A percentile compares a stretch with the other conserved stretches of the same genome.
These are phyloP conservation scores for Polygonum maritimum DNA, from an alignment of 148 eudicot species.

Conservation along the genomic window DNA sequence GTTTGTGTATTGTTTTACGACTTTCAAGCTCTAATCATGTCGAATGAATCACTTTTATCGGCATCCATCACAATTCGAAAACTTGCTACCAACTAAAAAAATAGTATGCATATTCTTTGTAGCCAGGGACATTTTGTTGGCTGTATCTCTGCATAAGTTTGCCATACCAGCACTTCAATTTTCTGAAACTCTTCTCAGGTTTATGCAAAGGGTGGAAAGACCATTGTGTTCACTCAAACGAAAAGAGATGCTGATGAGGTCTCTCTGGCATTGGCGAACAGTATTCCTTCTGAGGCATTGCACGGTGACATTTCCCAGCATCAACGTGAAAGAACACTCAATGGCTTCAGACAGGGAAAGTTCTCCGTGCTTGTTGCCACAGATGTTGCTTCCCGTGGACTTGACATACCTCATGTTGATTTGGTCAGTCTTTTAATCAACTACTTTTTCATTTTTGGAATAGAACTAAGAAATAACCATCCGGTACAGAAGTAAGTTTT, in stretches of 20 bases:
- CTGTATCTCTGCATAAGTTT: background rate
- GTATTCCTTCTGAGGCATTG: conserved; percentile 90
- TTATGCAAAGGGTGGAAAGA: conserved; percentile 94
- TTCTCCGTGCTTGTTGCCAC: conserved; percentile 96
- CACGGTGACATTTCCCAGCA: conserved; percentile 99
- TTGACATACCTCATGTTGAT: conserved; percentile 96
- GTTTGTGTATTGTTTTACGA: background rate
- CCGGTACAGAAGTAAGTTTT: background rate
- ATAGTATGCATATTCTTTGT: background rate
- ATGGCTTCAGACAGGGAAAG: conserved; percentile 88
- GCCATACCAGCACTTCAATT: background rate
- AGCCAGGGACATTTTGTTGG: background rate
- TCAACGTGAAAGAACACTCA: conserved; percentile 90
- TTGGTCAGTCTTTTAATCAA: conserved; percentile 42
- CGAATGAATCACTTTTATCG: background rate
- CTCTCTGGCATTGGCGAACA: conserved; percentile 68
- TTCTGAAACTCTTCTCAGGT: conserved; percentile 36
- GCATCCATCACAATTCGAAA: background rate
- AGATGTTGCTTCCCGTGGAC: conserved; percentile 98
- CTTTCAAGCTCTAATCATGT: background rate
- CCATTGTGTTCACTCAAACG: conserved; percentile 90
- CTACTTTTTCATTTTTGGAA: background rate
- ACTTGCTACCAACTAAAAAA: background rate
- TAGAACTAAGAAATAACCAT: background rate
- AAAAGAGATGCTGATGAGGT: conserved; percentile 98